A percentile compares a stretch with the other conserved stretches of the same genome.
phyloP scores from a whole-genome alignment of 306 rosid genomes.

The Quercus bicolor region DNA sequence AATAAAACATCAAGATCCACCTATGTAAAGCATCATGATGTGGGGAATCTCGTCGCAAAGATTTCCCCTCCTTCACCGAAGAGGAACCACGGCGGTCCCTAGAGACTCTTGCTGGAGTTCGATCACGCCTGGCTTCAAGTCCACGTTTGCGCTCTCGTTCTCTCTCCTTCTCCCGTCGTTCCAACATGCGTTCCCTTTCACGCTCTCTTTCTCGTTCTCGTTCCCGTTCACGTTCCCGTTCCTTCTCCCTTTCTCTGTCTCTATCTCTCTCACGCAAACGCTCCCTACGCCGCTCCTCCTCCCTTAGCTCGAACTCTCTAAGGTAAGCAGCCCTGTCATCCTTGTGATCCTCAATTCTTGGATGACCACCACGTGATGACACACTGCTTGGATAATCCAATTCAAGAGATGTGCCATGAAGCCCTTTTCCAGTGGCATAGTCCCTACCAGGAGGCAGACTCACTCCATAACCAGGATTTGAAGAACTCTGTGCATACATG shows the following conservation, averaged over 20 bases:
- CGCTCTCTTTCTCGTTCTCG: constrained; percentile 74
- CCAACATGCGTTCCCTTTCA: constrained; percentile 70
- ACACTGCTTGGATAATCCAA: constrained; percentile 56
- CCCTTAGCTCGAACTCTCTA: constrained; percentile 88
- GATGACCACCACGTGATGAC: constrained; percentile 54
- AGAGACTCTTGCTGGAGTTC: constrained; percentile 60
- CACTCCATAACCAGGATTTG: constrained; percentile 98
- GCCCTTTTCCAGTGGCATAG: constrained; percentile 85
- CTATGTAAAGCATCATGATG: constrained; percentile 76
- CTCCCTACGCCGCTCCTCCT: constrained; percentile 93
- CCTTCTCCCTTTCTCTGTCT: constrained; percentile 84
- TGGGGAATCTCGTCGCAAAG: constrained; percentile 76
- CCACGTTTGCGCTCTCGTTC: constrained; percentile 66
- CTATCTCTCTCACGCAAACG: constrained; percentile 88
- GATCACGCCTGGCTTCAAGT: constrained; percentile 47
- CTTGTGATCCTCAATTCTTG: constrained; percentile 64
- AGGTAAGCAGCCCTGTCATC: constrained; percentile 90
- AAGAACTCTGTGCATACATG: constrained; percentile 67
- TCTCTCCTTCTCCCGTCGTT: constrained; percentile 81
- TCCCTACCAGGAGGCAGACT: constrained; percentile 99
- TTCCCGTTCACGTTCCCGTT: constrained; percentile 61
- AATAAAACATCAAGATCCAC: constrained; percentile 89
- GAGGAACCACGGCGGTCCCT: constrained; percentile 78
- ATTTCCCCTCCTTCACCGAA: constrained; percentile 78
- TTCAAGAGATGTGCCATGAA: constrained; percentile 71